phyloP scores from a whole-genome alignment of 805 yeast species.

The Lachancea waltii region DNA sequence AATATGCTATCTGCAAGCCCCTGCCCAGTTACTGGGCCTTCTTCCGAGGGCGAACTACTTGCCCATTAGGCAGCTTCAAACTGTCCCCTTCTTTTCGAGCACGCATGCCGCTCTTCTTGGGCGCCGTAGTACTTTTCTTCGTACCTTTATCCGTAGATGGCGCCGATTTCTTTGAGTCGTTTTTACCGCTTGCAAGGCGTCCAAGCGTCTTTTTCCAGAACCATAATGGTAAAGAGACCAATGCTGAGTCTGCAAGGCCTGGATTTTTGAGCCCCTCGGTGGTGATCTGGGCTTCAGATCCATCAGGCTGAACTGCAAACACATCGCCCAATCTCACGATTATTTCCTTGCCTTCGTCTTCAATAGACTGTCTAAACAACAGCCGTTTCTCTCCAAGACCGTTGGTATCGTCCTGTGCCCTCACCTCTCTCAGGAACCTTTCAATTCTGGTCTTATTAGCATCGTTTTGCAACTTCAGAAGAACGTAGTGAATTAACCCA shows the following conservation, averaged over 20 bases:
- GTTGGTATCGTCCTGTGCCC: slow-evolving; percentile 49
- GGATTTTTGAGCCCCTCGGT: slow-evolving; percentile 45
- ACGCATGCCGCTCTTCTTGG: background rate
- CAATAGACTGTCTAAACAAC: slow-evolving; percentile 38
- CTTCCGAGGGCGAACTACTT: slow-evolving; percentile 42
- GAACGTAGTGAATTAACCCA: slow-evolving; percentile 51
- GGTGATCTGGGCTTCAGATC: slow-evolving; percentile 36
- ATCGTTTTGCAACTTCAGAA: slow-evolving; percentile 46
- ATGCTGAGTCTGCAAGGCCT: slow-evolving; percentile 42
- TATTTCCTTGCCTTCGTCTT: slow-evolving; percentile 45
- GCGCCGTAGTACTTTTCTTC: background rate
- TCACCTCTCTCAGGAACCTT: slow-evolving; percentile 45
- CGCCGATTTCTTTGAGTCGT: too few relatives aligned
- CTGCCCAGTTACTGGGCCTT: slow-evolving; percentile 2
- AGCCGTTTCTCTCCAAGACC: slow-evolving; percentile 43
- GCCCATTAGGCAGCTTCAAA: slow-evolving; percentile 54
- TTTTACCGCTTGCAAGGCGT: slow-evolving; percentile 22
- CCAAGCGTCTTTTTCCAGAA: slow-evolving; percentile 44
- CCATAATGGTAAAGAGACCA: slow-evolving; percentile 37
- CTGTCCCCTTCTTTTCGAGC: slow-evolving; percentile 38
- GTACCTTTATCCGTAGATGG: background rate
- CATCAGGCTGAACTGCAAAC: slow-evolving; percentile 42
- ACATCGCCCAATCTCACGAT: slow-evolving; percentile 56
- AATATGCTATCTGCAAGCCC: background rate
- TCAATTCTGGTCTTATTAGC: slow-evolving; percentile 56